Evolutionary conservation across 768 basidiomycete species (phyloP).

Genomic region (Rubroboletus pulcherrimus): DNA sequence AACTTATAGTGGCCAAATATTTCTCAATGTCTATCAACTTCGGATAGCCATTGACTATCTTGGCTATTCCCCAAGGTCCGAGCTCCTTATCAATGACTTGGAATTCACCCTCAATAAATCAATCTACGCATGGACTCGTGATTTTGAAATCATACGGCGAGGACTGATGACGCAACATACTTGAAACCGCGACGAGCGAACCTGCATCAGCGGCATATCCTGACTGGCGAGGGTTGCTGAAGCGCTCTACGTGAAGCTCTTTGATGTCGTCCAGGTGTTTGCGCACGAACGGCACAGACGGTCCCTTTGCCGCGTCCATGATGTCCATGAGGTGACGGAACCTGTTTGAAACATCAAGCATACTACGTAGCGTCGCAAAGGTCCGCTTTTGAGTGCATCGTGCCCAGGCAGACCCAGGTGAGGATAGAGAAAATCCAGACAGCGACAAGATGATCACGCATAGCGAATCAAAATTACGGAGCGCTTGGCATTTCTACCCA

Average conservation of each 20-base stretch:
- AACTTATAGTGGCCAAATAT: neutral
- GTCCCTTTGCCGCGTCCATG: constrained; percentile 39
- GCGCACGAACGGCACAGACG: constrained; percentile 67
- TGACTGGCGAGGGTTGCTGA: constrained; percentile 2
- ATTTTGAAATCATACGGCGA: constrained; percentile 47
- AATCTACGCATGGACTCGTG: constrained; percentile 44
- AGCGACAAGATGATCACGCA: constrained; percentile 63
- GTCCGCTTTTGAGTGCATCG: constrained; percentile 50
- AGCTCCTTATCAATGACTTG: constrained; percentile 52
- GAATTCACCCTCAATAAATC: constrained; percentile 48
- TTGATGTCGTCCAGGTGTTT: constrained; percentile 61
- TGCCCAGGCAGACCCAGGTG: constrained; percentile 64
- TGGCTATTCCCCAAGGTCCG: neutral
- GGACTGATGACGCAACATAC: constrained; percentile 56
- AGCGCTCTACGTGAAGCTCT: constrained; percentile 46
- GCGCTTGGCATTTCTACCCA: constrained; percentile 54
- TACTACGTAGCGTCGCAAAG: constrained; percentile 49
- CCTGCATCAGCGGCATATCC: constrained; percentile 31
- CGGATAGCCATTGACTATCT: too few relatives aligned
- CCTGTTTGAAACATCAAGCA: constrained; percentile 51
- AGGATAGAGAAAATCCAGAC: constrained; percentile 53
- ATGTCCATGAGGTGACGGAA: constrained; percentile 42
- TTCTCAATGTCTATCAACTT: neutral
- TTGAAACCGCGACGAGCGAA: constrained; percentile 48
- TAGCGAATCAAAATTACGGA: constrained; percentile 68